Evolutionary conservation across 2,329 filamentous ascomycete species (phyloP).

Genomic region (Dendrostoma leiphaemia): DNA sequence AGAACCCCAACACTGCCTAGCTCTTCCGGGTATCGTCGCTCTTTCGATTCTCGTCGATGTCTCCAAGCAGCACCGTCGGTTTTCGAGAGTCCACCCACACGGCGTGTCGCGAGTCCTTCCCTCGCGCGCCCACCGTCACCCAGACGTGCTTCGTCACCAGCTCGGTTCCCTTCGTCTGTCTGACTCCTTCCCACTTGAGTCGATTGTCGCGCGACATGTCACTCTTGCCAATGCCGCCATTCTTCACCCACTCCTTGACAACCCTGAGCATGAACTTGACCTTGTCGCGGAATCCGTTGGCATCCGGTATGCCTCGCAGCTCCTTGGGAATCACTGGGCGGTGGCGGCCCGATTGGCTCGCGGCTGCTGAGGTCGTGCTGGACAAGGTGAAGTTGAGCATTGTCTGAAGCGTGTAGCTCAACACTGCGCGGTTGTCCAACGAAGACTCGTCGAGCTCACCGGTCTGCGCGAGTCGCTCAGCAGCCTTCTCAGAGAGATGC

Average conservation of each 20-base stretch:
- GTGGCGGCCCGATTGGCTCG: constrained; percentile 44
- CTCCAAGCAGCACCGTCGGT: constrained; percentile 52
- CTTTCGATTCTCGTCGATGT: constrained; percentile 47
- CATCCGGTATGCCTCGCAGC: constrained; percentile 63
- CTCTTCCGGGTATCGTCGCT: constrained; percentile 39
- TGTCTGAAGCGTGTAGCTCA: constrained; percentile 71
- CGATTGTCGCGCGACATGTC: constrained; percentile 54
- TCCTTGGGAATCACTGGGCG: constrained; percentile 60
- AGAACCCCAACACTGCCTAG: background rate
- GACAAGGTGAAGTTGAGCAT: constrained; percentile 61
- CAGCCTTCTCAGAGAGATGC: constrained; percentile 70
- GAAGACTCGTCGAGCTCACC: constrained; percentile 70
- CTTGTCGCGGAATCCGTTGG: constrained; percentile 73
- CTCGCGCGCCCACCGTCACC: constrained; percentile 65
- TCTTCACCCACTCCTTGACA: constrained; percentile 67
- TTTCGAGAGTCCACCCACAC: constrained; percentile 54
- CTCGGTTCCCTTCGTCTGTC: constrained; percentile 52
- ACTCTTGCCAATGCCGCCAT: constrained; percentile 68
- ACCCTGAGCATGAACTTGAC: constrained; percentile 69
- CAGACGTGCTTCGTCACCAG: constrained; percentile 63
- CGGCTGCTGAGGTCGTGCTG: constrained; percentile 10
- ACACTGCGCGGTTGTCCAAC: constrained; percentile 66
- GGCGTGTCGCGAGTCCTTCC: constrained; percentile 55
- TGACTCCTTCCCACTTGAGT: constrained; percentile 56
- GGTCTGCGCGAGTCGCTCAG: constrained; percentile 60